phyloP scores from a whole-genome alignment of 2,329 filamentous ascomycete species.

The Penicillium expansum region DNA sequence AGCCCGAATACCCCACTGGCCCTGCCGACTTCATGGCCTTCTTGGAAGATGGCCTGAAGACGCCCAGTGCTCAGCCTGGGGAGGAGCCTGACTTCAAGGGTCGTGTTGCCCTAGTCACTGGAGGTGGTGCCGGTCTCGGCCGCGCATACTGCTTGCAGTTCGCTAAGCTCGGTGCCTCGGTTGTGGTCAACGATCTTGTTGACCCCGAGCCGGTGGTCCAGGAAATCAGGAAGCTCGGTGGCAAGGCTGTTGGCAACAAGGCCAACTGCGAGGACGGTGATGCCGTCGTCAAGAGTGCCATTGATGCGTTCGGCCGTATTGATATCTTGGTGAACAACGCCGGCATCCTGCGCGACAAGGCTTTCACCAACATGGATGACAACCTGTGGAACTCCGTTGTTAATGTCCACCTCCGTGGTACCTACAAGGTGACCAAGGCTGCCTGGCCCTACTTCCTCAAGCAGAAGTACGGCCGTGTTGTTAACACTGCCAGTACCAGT shows the following conservation, averaged over 20 bases:
- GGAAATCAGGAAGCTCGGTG: constrained; percentile 87
- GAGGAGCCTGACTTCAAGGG: constrained; percentile 77
- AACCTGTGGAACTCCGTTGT: constrained; percentile 88
- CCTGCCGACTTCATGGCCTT: constrained; percentile 84
- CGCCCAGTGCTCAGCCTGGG: constrained; percentile 68
- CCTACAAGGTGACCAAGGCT: constrained; percentile 95
- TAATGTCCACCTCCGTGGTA: constrained; percentile 88
- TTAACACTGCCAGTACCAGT: constrained; percentile 95
- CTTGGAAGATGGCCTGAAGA: constrained; percentile 77
- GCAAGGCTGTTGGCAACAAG: constrained; percentile 89
- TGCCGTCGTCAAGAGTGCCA: constrained; percentile 83
- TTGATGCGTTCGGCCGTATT: constrained; percentile 88
- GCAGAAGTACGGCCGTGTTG: constrained; percentile 95
- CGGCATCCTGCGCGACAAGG: constrained; percentile 95
- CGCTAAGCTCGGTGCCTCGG: constrained; percentile 74
- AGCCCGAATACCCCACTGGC: constrained; percentile 77
- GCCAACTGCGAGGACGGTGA: constrained; percentile 92
- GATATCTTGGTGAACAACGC: constrained; percentile 98
- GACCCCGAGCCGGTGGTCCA: constrained; percentile 87
- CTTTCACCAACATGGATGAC: constrained; percentile 96
- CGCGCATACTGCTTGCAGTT: constrained; percentile 87
- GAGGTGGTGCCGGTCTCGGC: constrained; percentile 85
- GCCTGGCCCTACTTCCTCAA: constrained; percentile 97
- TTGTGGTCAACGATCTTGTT: constrained; percentile 94
- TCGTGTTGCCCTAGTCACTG: constrained; percentile 82